Conservation (phyloP, 805 yeast genomes). For the Metschnikowia bowlesiae region DNA sequence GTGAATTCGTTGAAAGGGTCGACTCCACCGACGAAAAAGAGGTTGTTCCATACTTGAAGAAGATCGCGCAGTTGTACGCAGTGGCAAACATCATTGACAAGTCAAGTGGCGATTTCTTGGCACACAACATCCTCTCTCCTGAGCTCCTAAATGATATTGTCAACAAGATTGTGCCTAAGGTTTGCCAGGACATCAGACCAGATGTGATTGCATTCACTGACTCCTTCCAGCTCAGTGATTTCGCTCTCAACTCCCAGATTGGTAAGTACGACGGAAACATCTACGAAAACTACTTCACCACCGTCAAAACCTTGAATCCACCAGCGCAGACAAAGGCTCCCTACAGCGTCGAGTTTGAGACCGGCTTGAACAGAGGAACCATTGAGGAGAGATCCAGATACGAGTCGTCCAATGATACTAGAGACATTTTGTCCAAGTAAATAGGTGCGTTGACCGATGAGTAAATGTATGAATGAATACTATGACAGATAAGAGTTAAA, state of each 20-base stretch:
- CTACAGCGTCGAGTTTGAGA: slow-evolving; percentile 18
- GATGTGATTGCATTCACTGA: slow-evolving; percentile 17
- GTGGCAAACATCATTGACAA: slow-evolving; percentile 18
- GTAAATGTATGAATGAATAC: not conserved
- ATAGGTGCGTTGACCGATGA: not conserved
- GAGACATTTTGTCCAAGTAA: slow-evolving; percentile 14
- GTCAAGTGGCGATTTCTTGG: slow-evolving; percentile 17
- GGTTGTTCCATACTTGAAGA: slow-evolving; percentile 13
- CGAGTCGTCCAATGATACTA: slow-evolving; percentile 14
- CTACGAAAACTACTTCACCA: slow-evolving; percentile 19
- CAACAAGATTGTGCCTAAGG: slow-evolving; percentile 14
- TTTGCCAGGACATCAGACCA: slow-evolving; percentile 17
- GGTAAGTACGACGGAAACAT: slow-evolving; percentile 18
- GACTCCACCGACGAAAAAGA: slow-evolving; percentile 10
- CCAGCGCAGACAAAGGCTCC: slow-evolving; percentile 17
- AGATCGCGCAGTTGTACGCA: slow-evolving; percentile 18
- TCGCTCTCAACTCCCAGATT: slow-evolving; percentile 16
- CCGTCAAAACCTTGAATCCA: slow-evolving; percentile 18
- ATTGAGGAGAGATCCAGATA: slow-evolving; percentile 13
- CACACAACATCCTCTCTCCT: slow-evolving; percentile 13
- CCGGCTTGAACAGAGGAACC: slow-evolving; percentile 14
- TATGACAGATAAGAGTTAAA: too few relatives aligned
- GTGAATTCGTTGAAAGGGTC: slow-evolving; percentile 12
- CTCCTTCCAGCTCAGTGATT: slow-evolving; percentile 19
- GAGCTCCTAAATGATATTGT: slow-evolving; percentile 14